These are phyloP conservation scores for Eutypella sp. DNA, from an alignment of 2,329 filamentous ascomycete genomes.

Conservation along the genomic window DNA sequence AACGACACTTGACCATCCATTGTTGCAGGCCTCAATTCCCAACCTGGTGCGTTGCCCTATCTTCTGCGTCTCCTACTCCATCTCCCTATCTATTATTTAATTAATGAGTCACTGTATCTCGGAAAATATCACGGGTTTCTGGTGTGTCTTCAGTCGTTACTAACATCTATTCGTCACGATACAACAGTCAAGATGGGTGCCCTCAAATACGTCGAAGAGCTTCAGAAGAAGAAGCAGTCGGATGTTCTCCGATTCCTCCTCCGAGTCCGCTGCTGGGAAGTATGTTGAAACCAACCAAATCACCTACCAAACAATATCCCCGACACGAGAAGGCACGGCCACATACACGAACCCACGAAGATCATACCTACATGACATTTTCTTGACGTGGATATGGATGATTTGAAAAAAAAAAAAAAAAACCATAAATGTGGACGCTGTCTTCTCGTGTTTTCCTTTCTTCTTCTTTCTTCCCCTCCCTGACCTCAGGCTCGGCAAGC, in stretches of 20 bases:
- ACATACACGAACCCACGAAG: conserved; percentile 14
- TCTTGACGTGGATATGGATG: conserved; percentile 23
- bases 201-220: conserved; percentile 99
- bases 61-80: background rate
- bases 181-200: conserved; percentile 82
- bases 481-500: background rate
- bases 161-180: conserved; percentile 12
- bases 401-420: too few species aligned
- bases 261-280: conserved; percentile 99
- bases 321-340: conserved; percentile 20
- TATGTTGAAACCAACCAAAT: conserved; percentile 60
- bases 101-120: too few species aligned
- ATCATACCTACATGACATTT: conserved; percentile 23
- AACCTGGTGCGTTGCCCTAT: conserved; percentile 28
- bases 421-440: conserved; percentile 34
- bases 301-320: conserved; percentile 23
- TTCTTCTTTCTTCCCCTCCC: background rate
- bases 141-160: conserved; percentile 6
- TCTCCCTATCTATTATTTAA: background rate
- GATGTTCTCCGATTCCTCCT: conserved; percentile 99
- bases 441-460: conserved; percentile 17
- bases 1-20: conserved; percentile 30
- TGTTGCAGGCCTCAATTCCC: conserved; percentile 29
- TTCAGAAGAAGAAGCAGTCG: conserved; percentile 99
- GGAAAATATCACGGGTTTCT: too few species aligned